Base-by-base conservation (phyloP, 2,329 filamentous ascomycete genomes). In the Berkeleyomyces basicola region DNA sequence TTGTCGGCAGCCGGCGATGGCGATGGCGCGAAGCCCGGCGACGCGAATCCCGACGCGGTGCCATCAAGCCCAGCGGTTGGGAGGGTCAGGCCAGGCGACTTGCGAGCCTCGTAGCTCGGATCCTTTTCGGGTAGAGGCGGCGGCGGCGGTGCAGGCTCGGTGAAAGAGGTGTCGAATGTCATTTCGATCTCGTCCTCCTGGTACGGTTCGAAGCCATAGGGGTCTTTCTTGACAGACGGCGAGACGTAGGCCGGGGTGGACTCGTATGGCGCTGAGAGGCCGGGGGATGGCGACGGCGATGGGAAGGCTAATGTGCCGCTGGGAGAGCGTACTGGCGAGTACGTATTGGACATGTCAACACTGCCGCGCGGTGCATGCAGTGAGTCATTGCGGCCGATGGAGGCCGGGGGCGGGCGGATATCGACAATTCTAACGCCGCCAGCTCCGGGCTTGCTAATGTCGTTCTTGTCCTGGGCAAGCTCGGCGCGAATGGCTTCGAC, bases 401-500 rank as follows among this genome's bases (percentile, higher is more conserved):
- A 62, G 2, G 63, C 61, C 3, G 63, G 61, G 10, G 63, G 63
- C 10, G 63, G 63, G 6, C 58, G 61, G 37, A 65, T 63, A 9
- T 65, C 63, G 7, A 37, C 16, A 11, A 49, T 55, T 11, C 23
- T 58, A 42, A 58, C 23, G 10, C 39, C 49, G 14, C 37, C 36
- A 7, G 39, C 23, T 3, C n/a, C 46, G 6, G 43, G 44, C 1
- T 58, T 46, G 16, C 49, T 39, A n/a, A 14, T 36, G 7, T 49
- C 33, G 63, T 96, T 80, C 71, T 90, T 93, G 81, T 96, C 95
- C 58, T 82, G 82, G 37, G 88, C 88, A 42, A 99, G 77, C 69
- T 95, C 88, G 7, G 89, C 85, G 58, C 89, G 82, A 67, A 99
- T 97, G 10, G 93, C 93, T 69, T 99, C 93, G 57, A 99, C 83